These are phyloP conservation scores for Eucalyptus pumila DNA, from an alignment of 345 rosid species.

Conservation along the genomic window DNA sequence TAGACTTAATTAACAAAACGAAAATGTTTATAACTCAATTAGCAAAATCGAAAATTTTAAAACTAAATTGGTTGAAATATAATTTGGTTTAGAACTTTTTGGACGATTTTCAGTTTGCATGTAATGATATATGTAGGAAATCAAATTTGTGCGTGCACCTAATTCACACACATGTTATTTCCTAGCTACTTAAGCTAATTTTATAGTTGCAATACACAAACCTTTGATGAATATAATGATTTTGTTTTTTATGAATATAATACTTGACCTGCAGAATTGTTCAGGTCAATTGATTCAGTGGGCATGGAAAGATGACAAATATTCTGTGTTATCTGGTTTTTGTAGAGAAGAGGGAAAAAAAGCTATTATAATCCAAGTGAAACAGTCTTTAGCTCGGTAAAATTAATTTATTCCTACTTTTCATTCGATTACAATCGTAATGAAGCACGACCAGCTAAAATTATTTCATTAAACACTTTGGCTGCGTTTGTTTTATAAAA, in stretches of 20 bases:
- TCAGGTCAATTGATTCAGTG: background rate
- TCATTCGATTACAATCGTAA: background rate
- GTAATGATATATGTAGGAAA: background rate
- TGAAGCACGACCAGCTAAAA: background rate
- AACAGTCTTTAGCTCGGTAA: background rate
- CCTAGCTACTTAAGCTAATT: background rate
- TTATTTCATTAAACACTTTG: background rate
- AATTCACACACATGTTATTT: background rate
- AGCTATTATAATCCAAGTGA: background rate
- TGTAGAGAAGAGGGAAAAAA: background rate
- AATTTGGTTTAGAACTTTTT: background rate
- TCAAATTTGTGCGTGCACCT: background rate
- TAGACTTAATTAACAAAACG: too few species aligned
- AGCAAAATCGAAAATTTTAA: accelerated
- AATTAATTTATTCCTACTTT: background rate
- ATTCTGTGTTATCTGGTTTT: too few species aligned
- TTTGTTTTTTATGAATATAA: background rate
- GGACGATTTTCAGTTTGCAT: background rate
- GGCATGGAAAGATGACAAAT: background rate
- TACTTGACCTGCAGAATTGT: background rate
- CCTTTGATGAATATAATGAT: background rate
- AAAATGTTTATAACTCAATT: background rate
- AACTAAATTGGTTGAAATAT: too few species aligned
- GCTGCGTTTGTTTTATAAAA: too few species aligned
- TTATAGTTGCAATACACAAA: background rate